Percentiles rank a stretch among this genome's conserved stretches.
Conservation (phyloP, 2,329 filamentous ascomycete species). For the Ophiobolus disseminans region DNA sequence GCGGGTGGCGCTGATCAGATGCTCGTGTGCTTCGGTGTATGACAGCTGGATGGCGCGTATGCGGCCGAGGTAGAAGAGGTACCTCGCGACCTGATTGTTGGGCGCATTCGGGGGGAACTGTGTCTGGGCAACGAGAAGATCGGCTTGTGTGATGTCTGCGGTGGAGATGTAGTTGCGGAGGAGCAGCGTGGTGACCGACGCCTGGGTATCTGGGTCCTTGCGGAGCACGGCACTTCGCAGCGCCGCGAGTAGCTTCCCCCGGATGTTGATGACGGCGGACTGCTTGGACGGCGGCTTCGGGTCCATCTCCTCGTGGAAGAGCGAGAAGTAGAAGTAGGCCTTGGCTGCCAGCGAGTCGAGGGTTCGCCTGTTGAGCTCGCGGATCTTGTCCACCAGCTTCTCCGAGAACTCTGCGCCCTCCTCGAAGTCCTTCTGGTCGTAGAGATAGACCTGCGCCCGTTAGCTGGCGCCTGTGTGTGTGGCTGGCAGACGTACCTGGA, state of each 20-base stretch:
- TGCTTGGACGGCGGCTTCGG: slow-evolving; percentile 88
- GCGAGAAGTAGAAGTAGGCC: slow-evolving; percentile 96
- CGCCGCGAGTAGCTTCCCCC: slow-evolving; percentile 83
- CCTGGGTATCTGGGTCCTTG: slow-evolving; percentile 97
- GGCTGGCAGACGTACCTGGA: slow-evolving; percentile 43
- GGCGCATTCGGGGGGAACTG: slow-evolving; percentile 92
- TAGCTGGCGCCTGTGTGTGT: slow-evolving; percentile 8
- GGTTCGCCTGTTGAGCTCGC: slow-evolving; percentile 88
- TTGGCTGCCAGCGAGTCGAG: slow-evolving; percentile 92
- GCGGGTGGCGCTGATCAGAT: slow-evolving; percentile 89
- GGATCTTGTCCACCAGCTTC: slow-evolving; percentile 82
- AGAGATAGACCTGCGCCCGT: slow-evolving; percentile 76
- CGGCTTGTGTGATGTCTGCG: slow-evolving; percentile 95
- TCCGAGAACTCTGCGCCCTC: slow-evolving; percentile 84
- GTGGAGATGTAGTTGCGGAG: slow-evolving; percentile 96
- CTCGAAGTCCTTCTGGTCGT: slow-evolving; percentile 82
- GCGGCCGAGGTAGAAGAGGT: slow-evolving; percentile 95
- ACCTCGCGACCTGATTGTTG: slow-evolving; percentile 97
- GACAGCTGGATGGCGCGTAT: slow-evolving; percentile 95
- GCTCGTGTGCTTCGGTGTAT: slow-evolving; percentile 96
- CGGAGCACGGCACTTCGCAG: slow-evolving; percentile 94
- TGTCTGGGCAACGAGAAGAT: slow-evolving; percentile 93
- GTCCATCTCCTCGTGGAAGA: slow-evolving; percentile 91
- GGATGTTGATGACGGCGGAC: slow-evolving; percentile 84
- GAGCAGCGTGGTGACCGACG: slow-evolving; percentile 91